These are phyloP conservation scores for Ophiostoma ips DNA, from an alignment of 2,329 filamentous ascomycete genomes.

Conservation along the genomic window DNA sequence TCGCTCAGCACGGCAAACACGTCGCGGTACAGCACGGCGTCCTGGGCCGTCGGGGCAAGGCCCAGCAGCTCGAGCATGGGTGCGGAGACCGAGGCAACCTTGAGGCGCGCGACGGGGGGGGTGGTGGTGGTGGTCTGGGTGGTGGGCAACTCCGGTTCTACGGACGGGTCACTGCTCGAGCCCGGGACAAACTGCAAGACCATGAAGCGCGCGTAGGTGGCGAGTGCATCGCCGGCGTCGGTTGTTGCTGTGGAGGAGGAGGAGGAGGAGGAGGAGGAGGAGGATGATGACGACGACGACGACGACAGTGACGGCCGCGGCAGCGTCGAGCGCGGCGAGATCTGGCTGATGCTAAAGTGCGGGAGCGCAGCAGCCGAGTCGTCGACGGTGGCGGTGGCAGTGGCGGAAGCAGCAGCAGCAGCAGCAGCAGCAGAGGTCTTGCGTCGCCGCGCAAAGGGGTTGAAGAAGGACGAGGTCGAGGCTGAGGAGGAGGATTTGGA, in stretches of 20 bases:
- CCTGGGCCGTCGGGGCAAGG: constrained; percentile 22
- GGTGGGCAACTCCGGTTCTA: constrained; percentile 13
- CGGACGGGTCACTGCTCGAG: constrained; percentile 6
- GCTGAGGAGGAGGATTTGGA: too few relatives aligned
- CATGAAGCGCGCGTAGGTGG: constrained; percentile 18
- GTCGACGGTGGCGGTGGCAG: not conserved
- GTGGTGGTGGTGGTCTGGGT: constrained; percentile 8
- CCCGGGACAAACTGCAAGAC: constrained; percentile 17
- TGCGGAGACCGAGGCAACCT: constrained; percentile 27
- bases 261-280: not conserved
- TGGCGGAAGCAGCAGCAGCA: not conserved
- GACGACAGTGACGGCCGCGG: too few relatives aligned
- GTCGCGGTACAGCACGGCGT: constrained; percentile 31
- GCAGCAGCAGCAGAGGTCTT: not conserved
- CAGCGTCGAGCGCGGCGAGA: not conserved
- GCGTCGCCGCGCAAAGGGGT: constrained; percentile 9
- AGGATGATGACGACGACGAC: too few relatives aligned
- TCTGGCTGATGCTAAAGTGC: too few relatives aligned
- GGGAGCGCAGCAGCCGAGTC: too few relatives aligned
- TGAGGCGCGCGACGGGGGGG: constrained; percentile 18
- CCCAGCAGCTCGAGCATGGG: constrained; percentile 32
- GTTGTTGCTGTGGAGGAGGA: not conserved
- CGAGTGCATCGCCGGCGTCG: not conserved
- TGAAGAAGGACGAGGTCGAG: constrained; percentile 11
- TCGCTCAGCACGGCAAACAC: constrained; percentile 40